Conservation (phyloP, 441 rosid genomes). For the Erysimum cheiri region DNA sequence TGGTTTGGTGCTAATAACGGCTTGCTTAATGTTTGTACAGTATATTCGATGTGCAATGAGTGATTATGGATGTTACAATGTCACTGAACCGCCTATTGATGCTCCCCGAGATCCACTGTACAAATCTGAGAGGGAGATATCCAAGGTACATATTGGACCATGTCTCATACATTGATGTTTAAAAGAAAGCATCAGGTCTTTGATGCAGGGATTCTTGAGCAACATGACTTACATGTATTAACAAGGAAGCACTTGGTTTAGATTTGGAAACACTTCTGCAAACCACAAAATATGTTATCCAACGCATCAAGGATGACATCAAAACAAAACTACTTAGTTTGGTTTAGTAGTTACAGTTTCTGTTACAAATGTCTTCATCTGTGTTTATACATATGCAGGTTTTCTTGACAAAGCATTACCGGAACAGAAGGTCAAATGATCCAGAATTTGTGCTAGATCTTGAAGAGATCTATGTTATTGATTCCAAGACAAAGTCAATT, state of each 20-base stretch:
- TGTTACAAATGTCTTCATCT: slow-evolving; percentile 22
- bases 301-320: slow-evolving; percentile 5
- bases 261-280: not conserved
- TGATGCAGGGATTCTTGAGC: slow-evolving; percentile 5
- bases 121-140: slow-evolving; percentile 76
- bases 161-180: slow-evolving; percentile 10
- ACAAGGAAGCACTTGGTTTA: not conserved
- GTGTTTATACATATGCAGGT: slow-evolving; percentile 55
- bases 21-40: slow-evolving; percentile 47
- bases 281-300: slow-evolving; percentile 12
- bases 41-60: slow-evolving; percentile 89
- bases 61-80: slow-evolving; percentile 84
- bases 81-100: slow-evolving; percentile 90
- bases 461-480: slow-evolving; percentile 94
- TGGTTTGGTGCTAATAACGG: slow-evolving; percentile 20
- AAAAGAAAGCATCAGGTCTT: not conserved
- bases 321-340: not conserved
- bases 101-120: slow-evolving; percentile 89
- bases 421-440: slow-evolving; percentile 74
- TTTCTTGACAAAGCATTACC: slow-evolving; percentile 85
- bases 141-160: slow-evolving; percentile 58
- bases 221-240: not conserved
- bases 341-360: slow-evolving; percentile 14
- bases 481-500: slow-evolving; percentile 86
- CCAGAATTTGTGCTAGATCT: slow-evolving; percentile 90